These are phyloP conservation scores for Protomyces macrosporus DNA, from an alignment of 1,139 yeast species.

Conservation along the genomic window DNA sequence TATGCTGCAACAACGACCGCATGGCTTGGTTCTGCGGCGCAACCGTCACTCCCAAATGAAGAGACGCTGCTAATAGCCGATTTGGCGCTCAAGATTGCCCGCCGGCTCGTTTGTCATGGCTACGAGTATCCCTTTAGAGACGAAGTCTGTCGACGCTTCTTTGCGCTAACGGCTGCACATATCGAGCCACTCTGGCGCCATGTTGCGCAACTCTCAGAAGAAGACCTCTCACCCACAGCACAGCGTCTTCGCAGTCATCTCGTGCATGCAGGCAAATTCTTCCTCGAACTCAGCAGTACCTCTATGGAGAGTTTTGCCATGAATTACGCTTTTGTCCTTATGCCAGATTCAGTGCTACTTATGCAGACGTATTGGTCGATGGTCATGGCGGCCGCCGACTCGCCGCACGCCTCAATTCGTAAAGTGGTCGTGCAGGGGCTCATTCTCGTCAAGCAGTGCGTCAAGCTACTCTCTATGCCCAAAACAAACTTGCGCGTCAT, in stretches of 20 bases:
- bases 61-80: conserved; percentile 58
- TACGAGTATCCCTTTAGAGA: conserved; percentile 62
- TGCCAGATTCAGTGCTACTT: conserved; percentile 60
- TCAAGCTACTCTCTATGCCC: conserved; percentile 47
- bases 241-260: conserved; percentile 55
- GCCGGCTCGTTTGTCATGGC: conserved; percentile 74
- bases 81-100: conserved; percentile 63
- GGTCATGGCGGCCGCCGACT: conserved; percentile 57
- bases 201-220: conserved; percentile 46
- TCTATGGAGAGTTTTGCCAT: conserved; percentile 16
- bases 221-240: conserved; percentile 35
- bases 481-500: conserved; percentile 14
- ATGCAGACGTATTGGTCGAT: conserved; percentile 55
- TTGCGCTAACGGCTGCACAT: conserved; percentile 55
- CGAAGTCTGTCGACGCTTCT: conserved; percentile 55
- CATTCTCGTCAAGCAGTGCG: conserved; percentile 56
- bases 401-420: conserved; percentile 64
- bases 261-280: conserved; percentile 22
- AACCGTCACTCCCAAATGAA: neutral
- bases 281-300: conserved; percentile 5
- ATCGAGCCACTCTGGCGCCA: conserved; percentile 52
- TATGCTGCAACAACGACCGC: neutral
- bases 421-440: conserved; percentile 67
- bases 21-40: conserved; percentile 38
- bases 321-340: conserved; percentile 52